phyloP scores from a whole-genome alignment of 2,329 filamentous ascomycete genomes.

The Didymosphaeria variabile region DNA sequence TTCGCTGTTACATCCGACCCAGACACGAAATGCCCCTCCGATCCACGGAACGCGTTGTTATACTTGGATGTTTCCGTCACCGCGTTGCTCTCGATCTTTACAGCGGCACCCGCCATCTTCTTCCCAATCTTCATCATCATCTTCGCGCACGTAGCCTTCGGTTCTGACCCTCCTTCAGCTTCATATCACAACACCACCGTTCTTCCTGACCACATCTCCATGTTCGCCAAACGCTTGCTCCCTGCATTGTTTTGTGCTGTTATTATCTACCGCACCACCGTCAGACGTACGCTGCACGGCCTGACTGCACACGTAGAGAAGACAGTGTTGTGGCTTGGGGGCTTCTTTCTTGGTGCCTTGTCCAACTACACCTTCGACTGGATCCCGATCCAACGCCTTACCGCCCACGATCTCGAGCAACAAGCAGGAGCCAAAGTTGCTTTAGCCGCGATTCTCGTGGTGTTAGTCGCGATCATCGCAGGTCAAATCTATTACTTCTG shows the following conservation, averaged over 20 bases:
- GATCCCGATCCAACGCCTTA: conserved; percentile 91
- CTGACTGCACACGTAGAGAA: conserved; percentile 87
- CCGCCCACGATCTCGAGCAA: conserved; percentile 82
- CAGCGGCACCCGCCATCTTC: conserved; percentile 77
- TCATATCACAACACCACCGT: conserved; percentile 55
- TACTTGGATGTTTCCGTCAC: conserved; percentile 81
- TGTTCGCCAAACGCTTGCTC: conserved; percentile 80
- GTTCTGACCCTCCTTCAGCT: conserved; percentile 81
- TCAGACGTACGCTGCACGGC: conserved; percentile 75
- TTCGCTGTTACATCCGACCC: conserved; percentile 77
- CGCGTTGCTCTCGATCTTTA: conserved; percentile 77
- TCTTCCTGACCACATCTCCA: conserved; percentile 60
- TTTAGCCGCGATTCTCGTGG: conserved; percentile 76
- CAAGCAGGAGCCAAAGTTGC: conserved; percentile 89
- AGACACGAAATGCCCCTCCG: conserved; percentile 69
- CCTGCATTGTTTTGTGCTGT: conserved; percentile 86
- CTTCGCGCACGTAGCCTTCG: conserved; percentile 88
- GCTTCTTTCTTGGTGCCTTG: conserved; percentile 87
- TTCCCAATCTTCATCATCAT: conserved; percentile 82
- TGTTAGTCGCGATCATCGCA: conserved; percentile 72
- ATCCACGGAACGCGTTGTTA: conserved; percentile 82
- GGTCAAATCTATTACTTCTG: conserved; percentile 88
- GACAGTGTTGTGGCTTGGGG: conserved; percentile 85
- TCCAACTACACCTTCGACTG: conserved; percentile 95
- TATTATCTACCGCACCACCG: conserved; percentile 83